Conservation (phyloP, 2,329 filamentous ascomycete species). For the Cercospora zeina region DNA sequence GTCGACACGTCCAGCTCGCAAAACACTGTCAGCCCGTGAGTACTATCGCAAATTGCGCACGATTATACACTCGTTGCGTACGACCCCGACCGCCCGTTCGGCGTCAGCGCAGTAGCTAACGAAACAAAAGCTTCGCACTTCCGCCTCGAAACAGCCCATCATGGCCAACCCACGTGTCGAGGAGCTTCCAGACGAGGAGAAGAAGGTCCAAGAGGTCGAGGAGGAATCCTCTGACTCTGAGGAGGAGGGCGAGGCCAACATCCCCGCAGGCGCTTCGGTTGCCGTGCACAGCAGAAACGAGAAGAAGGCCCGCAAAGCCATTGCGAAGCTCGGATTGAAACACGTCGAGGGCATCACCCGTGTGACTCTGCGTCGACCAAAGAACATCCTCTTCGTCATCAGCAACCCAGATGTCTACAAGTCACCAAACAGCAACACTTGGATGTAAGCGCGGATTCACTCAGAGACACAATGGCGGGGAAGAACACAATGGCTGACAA, state of each 20-base stretch:
- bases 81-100: not conserved
- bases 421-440: conserved; percentile 98
- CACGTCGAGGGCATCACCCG: conserved; percentile 96
- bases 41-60: not conserved
- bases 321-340: conserved; percentile 96
- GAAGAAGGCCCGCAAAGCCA: conserved; percentile 99
- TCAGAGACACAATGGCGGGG: conserved; percentile 16
- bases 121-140: conserved; percentile 11
- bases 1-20: conserved; percentile 1
- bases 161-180: conserved; percentile 99
- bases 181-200: conserved; percentile 87
- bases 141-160: conserved; percentile 23
- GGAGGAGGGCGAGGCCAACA: conserved; percentile 72
- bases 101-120: not conserved
- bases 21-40: not conserved
- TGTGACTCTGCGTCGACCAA: conserved; percentile 95
- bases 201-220: conserved; percentile 61
- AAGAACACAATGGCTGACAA: conserved; percentile 15
- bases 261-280: conserved; percentile 82
- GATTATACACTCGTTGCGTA: not conserved
- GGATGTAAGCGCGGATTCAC: conserved; percentile 66
- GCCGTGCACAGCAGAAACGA: conserved; percentile 98
- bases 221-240: conserved; percentile 70
- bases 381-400: conserved; percentile 99
- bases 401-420: conserved; percentile 99